A percentile compares a stretch with the other conserved stretches of the same genome.
Conservation (phyloP, 108 stramenopile genomes). For the Chaetoceros muelleri region DNA sequence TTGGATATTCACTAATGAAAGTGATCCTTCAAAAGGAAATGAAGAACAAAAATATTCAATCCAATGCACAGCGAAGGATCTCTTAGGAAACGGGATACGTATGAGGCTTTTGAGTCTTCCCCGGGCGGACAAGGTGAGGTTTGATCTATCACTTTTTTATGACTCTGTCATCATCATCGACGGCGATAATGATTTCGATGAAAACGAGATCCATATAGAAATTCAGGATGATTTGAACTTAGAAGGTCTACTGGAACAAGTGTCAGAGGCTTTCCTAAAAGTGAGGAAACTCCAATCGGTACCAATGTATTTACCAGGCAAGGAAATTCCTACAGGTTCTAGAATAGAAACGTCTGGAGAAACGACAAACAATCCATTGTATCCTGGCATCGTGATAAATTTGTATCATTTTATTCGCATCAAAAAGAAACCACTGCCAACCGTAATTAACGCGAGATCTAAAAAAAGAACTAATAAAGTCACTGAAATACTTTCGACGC, state of each 20-base stretch:
- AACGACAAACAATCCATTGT: conserved; percentile 3
- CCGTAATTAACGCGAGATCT: conserved; percentile 41
- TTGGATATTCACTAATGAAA: conserved; percentile 74
- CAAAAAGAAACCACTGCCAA: conserved; percentile 35
- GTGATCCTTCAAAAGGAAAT: conserved; percentile 28
- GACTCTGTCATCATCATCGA: background rate
- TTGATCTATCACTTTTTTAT: conserved; percentile 6
- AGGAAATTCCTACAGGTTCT: background rate
- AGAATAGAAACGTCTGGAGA: conserved; percentile 1
- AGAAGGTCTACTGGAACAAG: background rate
- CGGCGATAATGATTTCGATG: too few species aligned
- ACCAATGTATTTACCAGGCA: background rate
- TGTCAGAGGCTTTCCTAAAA: background rate
- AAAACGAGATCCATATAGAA: too few species aligned
- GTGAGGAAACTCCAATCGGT: background rate
- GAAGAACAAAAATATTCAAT: conserved; percentile 20
- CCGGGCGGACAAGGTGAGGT: background rate
- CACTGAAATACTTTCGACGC: background rate
- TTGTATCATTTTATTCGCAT: conserved; percentile 38
- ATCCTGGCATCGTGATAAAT: conserved; percentile 55
- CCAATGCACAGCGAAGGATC: conserved; percentile 32
- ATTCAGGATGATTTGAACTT: background rate
- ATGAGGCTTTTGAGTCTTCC: conserved; percentile 53
- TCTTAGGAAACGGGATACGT: conserved; percentile 31
- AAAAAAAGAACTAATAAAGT: conserved; percentile 23